Conservation (phyloP, 108 stramenopile genomes). For the Nitzschia inconspicua region DNA sequence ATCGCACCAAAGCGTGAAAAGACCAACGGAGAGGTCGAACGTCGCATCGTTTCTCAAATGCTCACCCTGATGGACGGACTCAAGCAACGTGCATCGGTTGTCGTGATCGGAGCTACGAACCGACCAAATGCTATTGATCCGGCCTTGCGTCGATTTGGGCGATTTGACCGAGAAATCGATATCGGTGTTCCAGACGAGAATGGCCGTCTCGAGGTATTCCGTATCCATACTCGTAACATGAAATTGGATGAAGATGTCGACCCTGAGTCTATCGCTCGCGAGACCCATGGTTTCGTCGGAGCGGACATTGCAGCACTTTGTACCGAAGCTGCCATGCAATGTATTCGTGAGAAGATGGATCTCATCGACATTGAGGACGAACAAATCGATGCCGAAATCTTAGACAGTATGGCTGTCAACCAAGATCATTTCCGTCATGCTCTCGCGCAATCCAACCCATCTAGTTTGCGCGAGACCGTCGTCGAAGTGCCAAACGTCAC, state of each 20-base stretch:
- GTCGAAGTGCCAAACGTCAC: conserved; percentile 98
- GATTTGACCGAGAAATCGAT: conserved; percentile 99
- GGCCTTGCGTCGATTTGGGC: conserved; percentile 97
- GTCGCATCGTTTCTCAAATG: conserved; percentile 97
- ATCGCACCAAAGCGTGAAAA: conserved; percentile 99
- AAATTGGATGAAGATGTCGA: conserved; percentile 99
- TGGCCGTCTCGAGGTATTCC: conserved; percentile 98
- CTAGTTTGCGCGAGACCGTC: conserved; percentile 97
- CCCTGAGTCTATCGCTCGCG: conserved; percentile 93
- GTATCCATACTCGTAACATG: conserved; percentile 99
- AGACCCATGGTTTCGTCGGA: conserved; percentile 99
- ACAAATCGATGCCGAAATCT: conserved; percentile 98
- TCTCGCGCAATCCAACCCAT: conserved; percentile 94
- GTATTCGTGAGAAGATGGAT: conserved; percentile 99
- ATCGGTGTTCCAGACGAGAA: conserved; percentile 99
- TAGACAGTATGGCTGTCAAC: conserved; percentile 98
- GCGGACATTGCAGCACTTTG: conserved; percentile 99
- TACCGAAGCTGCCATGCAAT: conserved; percentile 99
- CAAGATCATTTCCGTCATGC: conserved; percentile 99
- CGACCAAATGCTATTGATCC: conserved; percentile 95
- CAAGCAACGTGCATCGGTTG: conserved; percentile 93
- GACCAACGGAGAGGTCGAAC: conserved; percentile 99
- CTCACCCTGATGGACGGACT: conserved; percentile 99
- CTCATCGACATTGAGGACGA: conserved; percentile 99
- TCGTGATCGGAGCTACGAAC: conserved; percentile 99